These are phyloP conservation scores for Mucuna pruriens DNA, from an alignment of 306 rosid genomes.

Conservation along the genomic window DNA sequence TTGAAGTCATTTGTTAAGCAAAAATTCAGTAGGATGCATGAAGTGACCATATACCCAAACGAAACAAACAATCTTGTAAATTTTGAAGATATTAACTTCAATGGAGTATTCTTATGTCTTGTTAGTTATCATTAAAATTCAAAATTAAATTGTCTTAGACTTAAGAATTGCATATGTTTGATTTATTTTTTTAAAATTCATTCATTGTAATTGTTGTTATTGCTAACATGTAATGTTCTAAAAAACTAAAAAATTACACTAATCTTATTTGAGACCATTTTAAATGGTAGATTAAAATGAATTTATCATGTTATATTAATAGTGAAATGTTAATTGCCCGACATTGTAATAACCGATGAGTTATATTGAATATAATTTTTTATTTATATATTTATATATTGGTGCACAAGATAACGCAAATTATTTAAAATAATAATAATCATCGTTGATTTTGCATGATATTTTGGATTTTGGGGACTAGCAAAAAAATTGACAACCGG, in stretches of 20 bases:
- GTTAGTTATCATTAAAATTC: not conserved
- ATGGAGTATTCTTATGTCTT: not conserved
- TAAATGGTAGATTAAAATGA: not conserved
- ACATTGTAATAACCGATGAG: not conserved
- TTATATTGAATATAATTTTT: too few species aligned
- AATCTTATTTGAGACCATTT: too few species aligned
- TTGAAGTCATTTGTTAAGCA: too few species aligned
- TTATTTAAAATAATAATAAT: not conserved
- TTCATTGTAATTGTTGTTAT: too few species aligned
- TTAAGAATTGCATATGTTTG: not conserved
- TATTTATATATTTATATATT: too few species aligned
- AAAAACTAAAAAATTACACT: too few species aligned
- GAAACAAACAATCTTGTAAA: not conserved
- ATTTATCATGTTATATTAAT: not conserved
- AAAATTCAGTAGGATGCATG: too few species aligned
- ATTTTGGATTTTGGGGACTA: not conserved
- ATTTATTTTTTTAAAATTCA: too few species aligned
- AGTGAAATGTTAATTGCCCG: too few species aligned
- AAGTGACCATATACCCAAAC: too few species aligned
- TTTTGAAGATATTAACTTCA: not conserved
- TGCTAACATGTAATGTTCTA: too few species aligned
- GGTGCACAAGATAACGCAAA: not conserved
- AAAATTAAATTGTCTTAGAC: not conserved
- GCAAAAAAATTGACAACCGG: not conserved
- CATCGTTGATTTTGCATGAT: not conserved